Base-by-base conservation (phyloP, 352 stramenopile species). In the Pythium biforme region DNA sequence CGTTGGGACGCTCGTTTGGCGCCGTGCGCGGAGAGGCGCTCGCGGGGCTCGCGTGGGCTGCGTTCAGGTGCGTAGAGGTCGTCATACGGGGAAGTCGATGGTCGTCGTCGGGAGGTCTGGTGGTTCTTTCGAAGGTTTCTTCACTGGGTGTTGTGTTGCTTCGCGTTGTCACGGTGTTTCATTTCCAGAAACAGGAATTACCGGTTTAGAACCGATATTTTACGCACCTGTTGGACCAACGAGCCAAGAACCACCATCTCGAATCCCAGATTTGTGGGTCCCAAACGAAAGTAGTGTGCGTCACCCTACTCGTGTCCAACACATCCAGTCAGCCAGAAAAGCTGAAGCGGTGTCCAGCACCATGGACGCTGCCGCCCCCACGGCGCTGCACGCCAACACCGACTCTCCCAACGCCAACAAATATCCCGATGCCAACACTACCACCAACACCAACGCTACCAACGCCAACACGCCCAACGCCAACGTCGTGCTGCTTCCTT, bases 161-260 rank as follows among this genome's bases (percentile, higher is more conserved):
- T 46, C 23, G 10, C 37, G 25, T 43, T 60, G 39, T 52, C 51
- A 48, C 33, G 20, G 23, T 58, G 51, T 58, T 23, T 58, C 51
- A 46, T 15, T 47, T 15, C 31, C 31, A 45, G 50, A 46, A 58
- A 14, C 20, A 17, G 11, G 6, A 11, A 25, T 22, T 22, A 48
- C 41, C 15, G 41, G 41, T 48, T 48, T 23, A 19, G 20, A 48
- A 48, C 41, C 31, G 7, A 11, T 12, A 15, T 37, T 37, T 37
- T 37, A 37, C 2, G 8, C 31, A 37, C 10, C 31, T 11, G 31
- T 37, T 37, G 31, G 31, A 5, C 31, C 10, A 37, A 4, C 31
- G 4, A 37, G 29, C 29, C 29, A 33, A 33, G 9, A 33, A 33
- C 31, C 1, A 37, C 31, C 31, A 37, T 37, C 31, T 15, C 31